Base-by-base conservation (phyloP, 78 protist species). In the Anaeramoeba flamelloides region DNA sequence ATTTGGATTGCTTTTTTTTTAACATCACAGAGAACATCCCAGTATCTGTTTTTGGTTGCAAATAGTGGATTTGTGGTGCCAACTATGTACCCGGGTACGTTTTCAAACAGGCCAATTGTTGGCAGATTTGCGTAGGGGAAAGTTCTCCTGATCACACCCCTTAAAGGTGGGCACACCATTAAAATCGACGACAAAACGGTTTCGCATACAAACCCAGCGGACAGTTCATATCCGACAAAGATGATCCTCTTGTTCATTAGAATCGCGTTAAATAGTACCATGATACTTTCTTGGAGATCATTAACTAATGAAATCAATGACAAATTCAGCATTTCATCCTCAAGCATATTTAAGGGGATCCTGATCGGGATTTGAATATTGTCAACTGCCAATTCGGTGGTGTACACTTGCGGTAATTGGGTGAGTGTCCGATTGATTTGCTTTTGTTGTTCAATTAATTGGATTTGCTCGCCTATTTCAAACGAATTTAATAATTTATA, bases 141-240 rank as follows among this genome's bases (percentile, higher is more conserved):
- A 39, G 22, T 39, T 32, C 92, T 36, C 39, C 74, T 81, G 1
- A 87, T 39, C 12, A 90, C 36, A 8, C 85, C 89, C 0, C 65
- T 76, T 31, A 91, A 39, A 4, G 94, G 90, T 2, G 94, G 93
- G 75, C 85, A 81, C 1, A 88, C 86, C 90, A 90, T 86, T 33
- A 76, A 74, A 74, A 84, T 75, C 31, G 91, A 86, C 32, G 84
- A 82, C 74, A 91, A 75, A 34, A 79, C 82, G 36, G 1, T 3
- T 3, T 1, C 12, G 83, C 91, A 84, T 39, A 91, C 88, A n/a
- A 79, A 85, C 37, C 38, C 79, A 26, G 94, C 88, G 17, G 87
- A 74, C 38, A 82, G 82, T 33, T 78, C 78, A 83, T 83, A 82
- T 4, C 93, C 93, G 8, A 92, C 65, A 78, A 91, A 91, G 39